Conservation (phyloP, 495 filamentous ascomycete genomes). For the Penicillium cinerascens region DNA sequence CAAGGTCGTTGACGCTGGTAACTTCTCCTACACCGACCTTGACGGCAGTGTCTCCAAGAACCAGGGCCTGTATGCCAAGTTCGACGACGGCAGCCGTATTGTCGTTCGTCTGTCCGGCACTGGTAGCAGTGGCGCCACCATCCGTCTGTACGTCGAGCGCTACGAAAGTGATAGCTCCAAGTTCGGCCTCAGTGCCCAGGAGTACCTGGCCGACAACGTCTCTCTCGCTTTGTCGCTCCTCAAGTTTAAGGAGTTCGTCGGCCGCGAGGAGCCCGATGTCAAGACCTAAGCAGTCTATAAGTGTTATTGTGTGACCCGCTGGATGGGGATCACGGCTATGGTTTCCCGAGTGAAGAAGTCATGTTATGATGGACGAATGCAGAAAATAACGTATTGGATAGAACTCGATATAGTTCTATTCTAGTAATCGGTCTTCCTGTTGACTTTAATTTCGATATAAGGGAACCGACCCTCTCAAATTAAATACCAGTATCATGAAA, state of each 20-base stretch:
- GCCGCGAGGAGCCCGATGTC: constrained; percentile 88
- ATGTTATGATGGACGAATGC: constrained; percentile 18
- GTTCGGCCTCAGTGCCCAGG: constrained; percentile 77
- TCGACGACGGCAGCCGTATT: constrained; percentile 90
- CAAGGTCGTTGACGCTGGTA: constrained; percentile 83
- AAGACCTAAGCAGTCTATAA: constrained; percentile 62
- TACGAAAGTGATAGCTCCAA: constrained; percentile 73
- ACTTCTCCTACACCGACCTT: constrained; percentile 96
- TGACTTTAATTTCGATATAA: neutral
- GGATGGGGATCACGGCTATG: constrained; percentile 28
- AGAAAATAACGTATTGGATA: constrained; percentile 11
- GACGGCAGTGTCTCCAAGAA: constrained; percentile 93
- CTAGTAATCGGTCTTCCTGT: constrained; percentile 12
- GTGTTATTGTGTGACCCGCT: constrained; percentile 19
- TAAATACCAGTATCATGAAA: too few species aligned
- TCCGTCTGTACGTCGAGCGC: constrained; percentile 94
- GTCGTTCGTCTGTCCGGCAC: constrained; percentile 93
- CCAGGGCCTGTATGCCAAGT: constrained; percentile 93
- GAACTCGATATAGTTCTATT: constrained; percentile 6
- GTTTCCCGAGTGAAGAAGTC: constrained; percentile 7
- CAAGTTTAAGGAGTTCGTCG: constrained; percentile 85
- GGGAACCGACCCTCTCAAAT: neutral
- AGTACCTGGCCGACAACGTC: constrained; percentile 90
- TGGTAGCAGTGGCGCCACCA: constrained; percentile 90
- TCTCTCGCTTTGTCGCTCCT: constrained; percentile 76